Evolutionary conservation across 441 rosid genomes (phyloP), one percentile per base, ranked within the genome.

Genomic region (Croton laevigatus): DNA sequence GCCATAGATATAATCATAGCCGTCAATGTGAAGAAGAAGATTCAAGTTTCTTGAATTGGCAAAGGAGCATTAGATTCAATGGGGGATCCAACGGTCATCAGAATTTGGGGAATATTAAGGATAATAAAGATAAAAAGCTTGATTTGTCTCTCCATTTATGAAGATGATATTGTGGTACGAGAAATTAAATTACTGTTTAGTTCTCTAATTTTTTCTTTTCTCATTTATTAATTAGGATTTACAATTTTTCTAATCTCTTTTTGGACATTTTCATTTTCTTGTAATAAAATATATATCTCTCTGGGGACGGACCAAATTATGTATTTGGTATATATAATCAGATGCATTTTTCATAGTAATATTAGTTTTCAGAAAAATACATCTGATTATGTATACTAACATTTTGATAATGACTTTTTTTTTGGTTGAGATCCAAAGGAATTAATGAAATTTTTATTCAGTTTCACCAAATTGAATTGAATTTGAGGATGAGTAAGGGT

Each of bases 101-200:
- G 11, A 70, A 59, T 59, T 68, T 65, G 27, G 78, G 8, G 17
- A 10, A 14, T 12, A n/a, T 14, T 16, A 3, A 49, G 32, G 77
- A 53, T 9, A 77, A 76, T 37, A 73, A 75, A 60, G 88, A 87
- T 75, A 80, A 73, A 22, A 85, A 81, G 62, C 84, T 93, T 71
- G 98, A 93, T 77, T 78, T 93, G 34, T 86, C 98, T 54, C 96
- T 93, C 70, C 97, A 86, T 82, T 79, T 93, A 62, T 93, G 78
- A 90, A 72, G 6, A 36, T 49, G 54, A 34, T 13, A 16, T 48
- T 3, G 46, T n/a, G 48, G 27, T 7, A 27, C 40, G 38, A 62
- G 27, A 72, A n/a, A 16, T 27, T n/a, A n/a, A n/a, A n/a, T n/a
- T n/a, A n/a, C n/a, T n/a, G n/a, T n/a, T n/a, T 7, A 23, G 48